Percentiles rank a stretch among this genome's conserved stretches.
Conservation (phyloP, 495 filamentous ascomycete genomes). For the Tuber borchii region DNA sequence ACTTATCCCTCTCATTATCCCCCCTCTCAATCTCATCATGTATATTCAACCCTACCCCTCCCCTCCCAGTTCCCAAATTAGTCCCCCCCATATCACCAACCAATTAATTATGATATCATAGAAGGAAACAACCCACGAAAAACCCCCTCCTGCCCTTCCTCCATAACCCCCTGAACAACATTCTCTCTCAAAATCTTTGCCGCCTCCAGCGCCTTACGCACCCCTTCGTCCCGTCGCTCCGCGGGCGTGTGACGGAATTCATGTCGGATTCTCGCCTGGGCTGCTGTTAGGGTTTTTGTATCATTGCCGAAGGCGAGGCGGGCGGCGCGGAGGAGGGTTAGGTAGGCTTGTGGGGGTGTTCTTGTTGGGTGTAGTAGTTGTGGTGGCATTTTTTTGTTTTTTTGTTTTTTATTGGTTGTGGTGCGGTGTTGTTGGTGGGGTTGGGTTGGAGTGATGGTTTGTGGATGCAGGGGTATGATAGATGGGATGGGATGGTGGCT, state of each 20-base stretch:
- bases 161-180: slow-evolving; percentile 65
- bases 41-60: slow-evolving; percentile 65
- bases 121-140: slow-evolving; percentile 54
- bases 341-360: slow-evolving; percentile 55
- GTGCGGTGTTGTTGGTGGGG: background rate
- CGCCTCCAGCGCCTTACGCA: slow-evolving; percentile 71
- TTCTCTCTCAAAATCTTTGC: slow-evolving; percentile 74
- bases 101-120: too few species aligned
- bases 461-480: background rate
- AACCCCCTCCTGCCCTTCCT: slow-evolving; percentile 46
- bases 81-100: background rate
- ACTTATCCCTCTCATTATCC: slow-evolving; percentile 80
- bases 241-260: slow-evolving; percentile 59
- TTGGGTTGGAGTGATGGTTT: background rate
- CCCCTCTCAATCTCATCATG: slow-evolving; percentile 86
- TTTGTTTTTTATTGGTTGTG: background rate
- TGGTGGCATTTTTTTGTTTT: background rate
- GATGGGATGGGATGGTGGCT: background rate
- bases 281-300: slow-evolving; percentile 56
- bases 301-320: slow-evolving; percentile 83
- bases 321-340: slow-evolving; percentile 73
- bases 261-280: slow-evolving; percentile 61
- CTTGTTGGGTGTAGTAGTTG: background rate
- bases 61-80: slow-evolving; percentile 4
- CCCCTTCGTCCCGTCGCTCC: slow-evolving; percentile 48